These are phyloP conservation scores for Debaryomyces sp. DNA, from an alignment of 1,139 yeast genomes.

Conservation along the genomic window DNA sequence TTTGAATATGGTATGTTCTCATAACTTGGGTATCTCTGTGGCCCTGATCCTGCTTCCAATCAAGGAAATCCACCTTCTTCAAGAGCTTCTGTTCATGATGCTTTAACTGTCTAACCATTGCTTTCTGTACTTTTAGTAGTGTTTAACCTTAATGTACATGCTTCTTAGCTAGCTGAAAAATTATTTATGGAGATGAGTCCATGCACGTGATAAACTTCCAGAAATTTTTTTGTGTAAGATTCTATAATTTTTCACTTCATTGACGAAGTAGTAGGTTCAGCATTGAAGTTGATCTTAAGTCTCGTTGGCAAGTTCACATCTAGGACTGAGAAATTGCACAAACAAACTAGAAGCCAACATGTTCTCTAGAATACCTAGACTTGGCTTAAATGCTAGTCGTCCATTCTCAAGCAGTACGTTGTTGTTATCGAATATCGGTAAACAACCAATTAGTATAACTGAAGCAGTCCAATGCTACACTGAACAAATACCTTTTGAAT, in stretches of 20 bases:
- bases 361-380: slow-evolving; percentile 58
- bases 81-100: slow-evolving; percentile 94
- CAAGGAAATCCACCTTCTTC: slow-evolving; percentile 94
- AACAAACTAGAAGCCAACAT: slow-evolving; percentile 25
- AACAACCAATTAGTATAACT: slow-evolving; percentile 37
- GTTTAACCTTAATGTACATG: not conserved
- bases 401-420: slow-evolving; percentile 29
- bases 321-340: not conserved
- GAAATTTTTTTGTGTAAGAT: slow-evolving; percentile 8
- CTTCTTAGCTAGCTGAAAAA: slow-evolving; percentile 1
- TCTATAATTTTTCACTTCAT: slow-evolving; percentile 6
- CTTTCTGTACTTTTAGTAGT: slow-evolving; percentile 9
- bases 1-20: slow-evolving; percentile 91
- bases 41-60: slow-evolving; percentile 96
- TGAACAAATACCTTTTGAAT: slow-evolving; percentile 45
- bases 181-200: slow-evolving; percentile 5
- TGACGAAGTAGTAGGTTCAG: slow-evolving; percentile 1
- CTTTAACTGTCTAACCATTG: slow-evolving; percentile 88
- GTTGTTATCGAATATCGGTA: slow-evolving; percentile 42
- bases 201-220: not conserved
- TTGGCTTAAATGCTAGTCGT: slow-evolving; percentile 14
- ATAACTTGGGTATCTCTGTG: slow-evolving; percentile 95
- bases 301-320: not conserved
- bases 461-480: slow-evolving; percentile 36
- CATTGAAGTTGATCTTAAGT: not conserved